Evolutionary conservation across 441 rosid species (phyloP).

Genomic region (Metrosideros polymorpha): DNA sequence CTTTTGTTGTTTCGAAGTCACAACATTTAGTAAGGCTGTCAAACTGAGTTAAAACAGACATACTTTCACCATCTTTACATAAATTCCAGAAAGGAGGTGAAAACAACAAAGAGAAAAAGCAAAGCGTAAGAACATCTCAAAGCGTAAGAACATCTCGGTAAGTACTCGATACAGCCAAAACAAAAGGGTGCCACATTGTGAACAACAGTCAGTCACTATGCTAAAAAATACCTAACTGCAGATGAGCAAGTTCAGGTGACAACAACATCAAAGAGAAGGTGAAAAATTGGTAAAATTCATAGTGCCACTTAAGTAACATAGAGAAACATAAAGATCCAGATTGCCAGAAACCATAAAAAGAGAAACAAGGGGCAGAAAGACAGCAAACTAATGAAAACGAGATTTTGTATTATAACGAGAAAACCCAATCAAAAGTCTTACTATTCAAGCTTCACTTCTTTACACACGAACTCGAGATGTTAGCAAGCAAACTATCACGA

Average conservation of each 20-base stretch:
- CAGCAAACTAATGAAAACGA: neutral
- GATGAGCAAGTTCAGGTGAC: neutral
- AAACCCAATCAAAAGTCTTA: slow-evolving; percentile 2
- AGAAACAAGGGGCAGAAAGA: neutral
- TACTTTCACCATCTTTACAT: neutral
- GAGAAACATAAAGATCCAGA: neutral
- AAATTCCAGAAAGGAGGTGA: neutral
- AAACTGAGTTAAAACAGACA: neutral
- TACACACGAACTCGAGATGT: slow-evolving; percentile 50
- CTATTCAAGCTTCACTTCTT: slow-evolving; percentile 16
- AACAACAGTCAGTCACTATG: neutral
- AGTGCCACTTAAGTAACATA: neutral
- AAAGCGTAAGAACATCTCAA: neutral
- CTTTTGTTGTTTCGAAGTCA: neutral
- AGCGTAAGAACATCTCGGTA: neutral
- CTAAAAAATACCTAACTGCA: neutral
- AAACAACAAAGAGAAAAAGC: neutral
- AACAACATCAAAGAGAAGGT: neutral
- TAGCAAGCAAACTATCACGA: slow-evolving; percentile 40
- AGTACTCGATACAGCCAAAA: neutral
- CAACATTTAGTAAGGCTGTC: neutral
- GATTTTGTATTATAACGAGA: neutral
- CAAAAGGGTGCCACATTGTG: neutral
- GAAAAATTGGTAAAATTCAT: neutral
- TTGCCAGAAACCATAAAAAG: neutral